Percentiles rank a stretch among this genome's conserved stretches.
These are phyloP conservation scores for Coniochaeta ligniaria DNA, from an alignment of 2,329 filamentous ascomycete genomes.

Conservation along the genomic window DNA sequence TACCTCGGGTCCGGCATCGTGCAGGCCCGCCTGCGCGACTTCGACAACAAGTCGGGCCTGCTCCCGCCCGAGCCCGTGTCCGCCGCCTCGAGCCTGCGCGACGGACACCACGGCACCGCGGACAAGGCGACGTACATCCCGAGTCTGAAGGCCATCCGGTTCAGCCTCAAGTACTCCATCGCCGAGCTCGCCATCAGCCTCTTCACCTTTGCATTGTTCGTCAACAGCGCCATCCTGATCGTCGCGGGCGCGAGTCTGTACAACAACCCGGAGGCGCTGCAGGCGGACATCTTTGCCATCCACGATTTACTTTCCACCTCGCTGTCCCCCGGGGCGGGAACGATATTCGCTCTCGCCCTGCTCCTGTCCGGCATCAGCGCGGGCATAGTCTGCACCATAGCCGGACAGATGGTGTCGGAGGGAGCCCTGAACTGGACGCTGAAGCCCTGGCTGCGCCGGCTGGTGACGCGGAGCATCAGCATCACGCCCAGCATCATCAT, in stretches of 20 bases:
- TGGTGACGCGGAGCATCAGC: slow-evolving; percentile 71
- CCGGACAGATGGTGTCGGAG: slow-evolving; percentile 83
- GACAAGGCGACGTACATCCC: slow-evolving; percentile 60
- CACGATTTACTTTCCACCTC: slow-evolving; percentile 62
- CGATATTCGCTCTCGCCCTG: slow-evolving; percentile 76
- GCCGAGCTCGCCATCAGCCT: slow-evolving; percentile 64
- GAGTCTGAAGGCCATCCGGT: slow-evolving; percentile 63
- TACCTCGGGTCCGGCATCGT: slow-evolving; percentile 65
- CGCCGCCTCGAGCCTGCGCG: slow-evolving; percentile 13
- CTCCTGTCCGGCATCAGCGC: slow-evolving; percentile 75
- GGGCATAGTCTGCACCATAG: slow-evolving; percentile 82
- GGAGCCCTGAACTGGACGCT: slow-evolving; percentile 71
- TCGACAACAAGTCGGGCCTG: slow-evolving; percentile 51
- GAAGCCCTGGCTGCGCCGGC: slow-evolving; percentile 69
- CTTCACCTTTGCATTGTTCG: slow-evolving; percentile 77
- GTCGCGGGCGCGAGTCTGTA: slow-evolving; percentile 74
- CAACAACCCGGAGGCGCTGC: slow-evolving; percentile 48
- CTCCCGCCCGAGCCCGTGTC: slow-evolving; percentile 25
- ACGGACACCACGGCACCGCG: slow-evolving; percentile 17
- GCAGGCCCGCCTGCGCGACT: slow-evolving; percentile 58
- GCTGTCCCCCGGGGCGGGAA: slow-evolving; percentile 69
- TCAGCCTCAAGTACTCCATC: slow-evolving; percentile 68
- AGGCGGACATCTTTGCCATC: slow-evolving; percentile 78
- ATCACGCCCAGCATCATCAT: slow-evolving; percentile 80
- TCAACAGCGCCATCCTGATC: slow-evolving; percentile 77